Base-by-base conservation (phyloP, 805 yeast genomes). In the Yamadazyma scolyti region DNA sequence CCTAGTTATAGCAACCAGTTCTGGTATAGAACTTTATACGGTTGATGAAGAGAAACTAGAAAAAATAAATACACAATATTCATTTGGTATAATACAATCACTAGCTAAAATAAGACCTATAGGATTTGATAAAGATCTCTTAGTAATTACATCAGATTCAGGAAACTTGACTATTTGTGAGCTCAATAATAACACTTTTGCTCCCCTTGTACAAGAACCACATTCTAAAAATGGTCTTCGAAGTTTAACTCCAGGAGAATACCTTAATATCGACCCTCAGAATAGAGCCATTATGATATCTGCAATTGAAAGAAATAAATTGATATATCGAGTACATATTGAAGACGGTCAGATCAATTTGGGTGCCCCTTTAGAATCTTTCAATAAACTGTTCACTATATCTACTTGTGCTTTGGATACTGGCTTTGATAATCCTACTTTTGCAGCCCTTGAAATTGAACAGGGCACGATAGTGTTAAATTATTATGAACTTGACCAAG, bases 401-500 rank as follows among this genome's bases (percentile, higher is more conserved):
- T 54, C 54, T 10, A 46, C 79, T 2, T 56, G 73, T 11, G 81
- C 82, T 0, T 50, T 90, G 28, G 95, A 88, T 50, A 82, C 80
- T 2, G 84, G 81, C 0, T 81, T 69, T 52, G 93, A 82, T 12
- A 88, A 87, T 47, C 97, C 97, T 0, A 50, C 77, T 7, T 90
- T 89, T 70, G 94, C 87, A 0, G 71, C 89, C 0, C 56, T 93
- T 6, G 97, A 90, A 48, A 58, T 73, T 6, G 81, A 75, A 31
- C 23, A 39, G 4, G 37, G 34, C 5, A 9, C 23, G 4, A 38
- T 40, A 1, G 42, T 48, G 17, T 60, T 90, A 31, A 71, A 75
- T 3, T 82, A 75, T 50, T 90, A 90, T 57, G 90, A 86, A 47
- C 58, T 89, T 16, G 97, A 93, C 52, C 68, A 85, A 23, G 96